A percentile compares a stretch with the other conserved stretches of the same genome.
phyloP scores from a whole-genome alignment of 2,329 filamentous ascomycete genomes.

The Fusarium heterosporum region DNA sequence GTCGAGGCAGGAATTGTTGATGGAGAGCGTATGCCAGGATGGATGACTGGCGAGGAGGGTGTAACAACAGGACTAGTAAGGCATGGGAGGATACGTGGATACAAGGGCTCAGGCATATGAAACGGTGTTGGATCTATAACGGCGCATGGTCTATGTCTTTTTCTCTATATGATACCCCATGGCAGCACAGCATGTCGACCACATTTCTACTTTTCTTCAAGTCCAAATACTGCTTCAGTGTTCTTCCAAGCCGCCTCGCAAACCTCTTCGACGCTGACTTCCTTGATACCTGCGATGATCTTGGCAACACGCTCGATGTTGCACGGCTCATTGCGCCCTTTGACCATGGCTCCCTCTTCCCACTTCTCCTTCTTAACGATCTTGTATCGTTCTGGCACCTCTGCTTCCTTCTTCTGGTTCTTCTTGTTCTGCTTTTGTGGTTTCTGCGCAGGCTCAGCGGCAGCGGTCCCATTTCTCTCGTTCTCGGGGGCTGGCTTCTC shows the following conservation, averaged over 20 bases:
- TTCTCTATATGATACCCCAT: constrained; percentile 50
- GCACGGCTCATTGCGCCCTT: constrained; percentile 93
- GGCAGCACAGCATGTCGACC: constrained; percentile 18
- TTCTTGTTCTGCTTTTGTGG: constrained; percentile 58
- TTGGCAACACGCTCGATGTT: constrained; percentile 88
- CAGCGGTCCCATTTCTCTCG: constrained; percentile 40
- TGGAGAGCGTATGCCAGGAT: constrained; percentile 83
- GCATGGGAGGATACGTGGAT: constrained; percentile 71
- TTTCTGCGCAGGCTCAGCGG: constrained; percentile 40
- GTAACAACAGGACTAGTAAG: constrained; percentile 79
- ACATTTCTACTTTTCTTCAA: constrained; percentile 58
- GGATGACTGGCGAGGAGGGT: constrained; percentile 90
- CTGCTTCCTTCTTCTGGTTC: constrained; percentile 70
- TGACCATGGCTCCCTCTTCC: constrained; percentile 87
- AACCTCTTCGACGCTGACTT: constrained; percentile 80
- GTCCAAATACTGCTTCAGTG: constrained; percentile 80
- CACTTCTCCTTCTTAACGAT: constrained; percentile 97
- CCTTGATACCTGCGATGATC: constrained; percentile 89
- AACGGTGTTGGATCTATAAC: constrained; percentile 29
- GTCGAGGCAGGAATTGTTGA: constrained; percentile 82
- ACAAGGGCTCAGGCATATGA: constrained; percentile 67
- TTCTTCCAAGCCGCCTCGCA: constrained; percentile 89
- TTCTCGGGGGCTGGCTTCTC: constrained; percentile 35
- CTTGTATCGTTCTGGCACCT: constrained; percentile 79
- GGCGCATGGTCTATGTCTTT: constrained; percentile 44